These are phyloP conservation scores for Chaetomidium leptoderma DNA, from an alignment of 495 filamentous ascomycete species.

Conservation along the genomic window DNA sequence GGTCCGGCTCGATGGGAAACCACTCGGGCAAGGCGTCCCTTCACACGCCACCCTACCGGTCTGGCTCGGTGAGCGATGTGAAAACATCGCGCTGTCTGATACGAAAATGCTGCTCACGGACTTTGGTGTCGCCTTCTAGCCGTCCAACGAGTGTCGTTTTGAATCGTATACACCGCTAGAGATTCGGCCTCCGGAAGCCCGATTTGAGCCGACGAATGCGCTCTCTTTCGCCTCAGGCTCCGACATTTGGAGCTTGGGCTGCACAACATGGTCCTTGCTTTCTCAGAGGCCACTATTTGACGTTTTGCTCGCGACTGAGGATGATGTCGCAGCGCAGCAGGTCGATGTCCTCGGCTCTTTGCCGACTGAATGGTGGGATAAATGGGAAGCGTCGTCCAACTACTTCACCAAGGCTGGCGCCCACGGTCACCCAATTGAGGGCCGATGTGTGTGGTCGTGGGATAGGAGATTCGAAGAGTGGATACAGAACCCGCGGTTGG, in stretches of 20 bases:
- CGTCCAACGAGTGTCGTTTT: slow-evolving; percentile 26
- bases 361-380: slow-evolving; percentile 32
- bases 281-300: slow-evolving; percentile 14
- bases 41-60: slow-evolving; percentile 16
- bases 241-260: slow-evolving; percentile 40
- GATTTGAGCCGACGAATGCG: slow-evolving; percentile 30
- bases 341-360: slow-evolving; percentile 36
- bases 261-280: slow-evolving; percentile 33
- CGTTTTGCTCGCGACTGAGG: slow-evolving; percentile 26
- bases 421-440: slow-evolving; percentile 19
- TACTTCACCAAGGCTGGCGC: slow-evolving; percentile 27
- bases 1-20: slow-evolving; percentile 22
- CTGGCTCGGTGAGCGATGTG: slow-evolving; percentile 24
- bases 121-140: slow-evolving; percentile 39
- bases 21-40: slow-evolving; percentile 30
- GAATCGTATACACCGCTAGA: slow-evolving; percentile 32
- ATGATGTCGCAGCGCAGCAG: slow-evolving; percentile 38
- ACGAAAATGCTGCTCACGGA: slow-evolving; percentile 37
- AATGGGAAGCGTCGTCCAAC: slow-evolving; percentile 20
- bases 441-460: slow-evolving; percentile 14
- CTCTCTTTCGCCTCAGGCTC: slow-evolving; percentile 35
- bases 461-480: slow-evolving; percentile 14
- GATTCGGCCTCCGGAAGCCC: slow-evolving; percentile 32
- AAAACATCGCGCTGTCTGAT: slow-evolving; percentile 22
- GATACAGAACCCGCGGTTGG: slow-evolving; percentile 13